Conservation (phyloP, 768 basidiomycete genomes). For the Tephrocybe sp. region DNA sequence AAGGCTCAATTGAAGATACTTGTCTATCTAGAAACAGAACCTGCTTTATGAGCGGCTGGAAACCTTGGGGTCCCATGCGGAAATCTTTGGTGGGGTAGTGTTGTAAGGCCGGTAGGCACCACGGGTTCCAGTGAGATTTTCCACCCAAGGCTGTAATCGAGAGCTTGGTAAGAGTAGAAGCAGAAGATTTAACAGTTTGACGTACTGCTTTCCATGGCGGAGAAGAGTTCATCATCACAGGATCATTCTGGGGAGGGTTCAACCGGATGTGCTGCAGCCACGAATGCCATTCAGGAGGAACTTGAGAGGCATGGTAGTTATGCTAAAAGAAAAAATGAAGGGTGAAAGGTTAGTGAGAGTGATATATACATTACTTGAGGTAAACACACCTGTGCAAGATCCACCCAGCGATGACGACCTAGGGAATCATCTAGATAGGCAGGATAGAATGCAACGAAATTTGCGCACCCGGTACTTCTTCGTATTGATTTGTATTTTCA, state of each 20-base stretch:
- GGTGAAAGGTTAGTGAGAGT: not conserved
- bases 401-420: slow-evolving; percentile 98
- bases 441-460: no score
- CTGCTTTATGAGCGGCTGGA: slow-evolving; percentile 36
- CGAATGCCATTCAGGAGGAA: slow-evolving; percentile 95
- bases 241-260: slow-evolving; percentile 74
- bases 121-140: slow-evolving; percentile 91
- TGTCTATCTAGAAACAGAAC: not conserved
- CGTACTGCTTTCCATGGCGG: slow-evolving; percentile 86
- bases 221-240: slow-evolving; percentile 60
- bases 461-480: slow-evolving; percentile 81
- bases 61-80: slow-evolving; percentile 80
- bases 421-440: no score
- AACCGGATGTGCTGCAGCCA: slow-evolving; percentile 92
- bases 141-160: slow-evolving; percentile 65
- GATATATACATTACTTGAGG: not conserved
- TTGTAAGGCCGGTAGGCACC: slow-evolving; percentile 90
- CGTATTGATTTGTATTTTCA: slow-evolving; percentile 83
- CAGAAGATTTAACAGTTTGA: not conserved
- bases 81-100: slow-evolving; percentile 79
- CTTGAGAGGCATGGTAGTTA: slow-evolving; percentile 87
- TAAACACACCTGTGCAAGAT: slow-evolving; percentile 76
- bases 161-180: not conserved
- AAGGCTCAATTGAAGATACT: slow-evolving; percentile 8
- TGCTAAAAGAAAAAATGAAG: slow-evolving; percentile 43